Percentiles rank a stretch among this genome's conserved stretches.
Evolutionary conservation across 2,329 filamentous ascomycete species (phyloP).

Genomic region (Verticillium tricorpus): DNA sequence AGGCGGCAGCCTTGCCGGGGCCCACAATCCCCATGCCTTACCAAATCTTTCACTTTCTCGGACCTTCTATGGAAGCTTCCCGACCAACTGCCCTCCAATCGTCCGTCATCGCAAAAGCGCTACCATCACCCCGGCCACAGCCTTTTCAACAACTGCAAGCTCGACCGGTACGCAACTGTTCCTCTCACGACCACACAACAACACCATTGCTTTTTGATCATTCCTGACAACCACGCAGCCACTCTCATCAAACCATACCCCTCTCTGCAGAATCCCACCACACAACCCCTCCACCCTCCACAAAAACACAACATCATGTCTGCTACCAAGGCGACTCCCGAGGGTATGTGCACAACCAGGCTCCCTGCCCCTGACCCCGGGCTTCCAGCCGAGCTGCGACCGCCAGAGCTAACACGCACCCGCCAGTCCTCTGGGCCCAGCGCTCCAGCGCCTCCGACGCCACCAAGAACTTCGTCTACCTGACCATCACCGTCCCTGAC

Average conservation of each 20-base stretch:
- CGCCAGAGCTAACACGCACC: too few species aligned
- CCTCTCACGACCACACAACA: background rate
- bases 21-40: background rate
- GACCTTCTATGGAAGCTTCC: slow-evolving; percentile 6
- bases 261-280: background rate
- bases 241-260: background rate
- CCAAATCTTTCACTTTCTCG: slow-evolving; percentile 5
- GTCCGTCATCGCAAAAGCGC: background rate
- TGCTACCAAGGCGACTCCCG: slow-evolving; percentile 26
- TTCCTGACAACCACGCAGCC: background rate
- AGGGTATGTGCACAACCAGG: slow-evolving; percentile 24
- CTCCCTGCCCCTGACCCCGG: background rate
- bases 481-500: slow-evolving; percentile 87
- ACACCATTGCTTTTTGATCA: background rate
- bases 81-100: slow-evolving; percentile 1
- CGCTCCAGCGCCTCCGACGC: slow-evolving; percentile 78
- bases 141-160: slow-evolving; percentile 1
- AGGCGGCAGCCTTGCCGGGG: slow-evolving; percentile 2
- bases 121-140: background rate
- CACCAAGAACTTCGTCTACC: slow-evolving; percentile 90
- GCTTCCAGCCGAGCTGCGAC: too few species aligned
- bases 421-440: slow-evolving; percentile 94
- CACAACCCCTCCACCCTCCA: background rate
- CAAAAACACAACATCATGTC: background rate
- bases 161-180: background rate